phyloP scores from a whole-genome alignment of 1,284 basidiomycete genomes.

The Mycosarcoma mackinlayi region DNA sequence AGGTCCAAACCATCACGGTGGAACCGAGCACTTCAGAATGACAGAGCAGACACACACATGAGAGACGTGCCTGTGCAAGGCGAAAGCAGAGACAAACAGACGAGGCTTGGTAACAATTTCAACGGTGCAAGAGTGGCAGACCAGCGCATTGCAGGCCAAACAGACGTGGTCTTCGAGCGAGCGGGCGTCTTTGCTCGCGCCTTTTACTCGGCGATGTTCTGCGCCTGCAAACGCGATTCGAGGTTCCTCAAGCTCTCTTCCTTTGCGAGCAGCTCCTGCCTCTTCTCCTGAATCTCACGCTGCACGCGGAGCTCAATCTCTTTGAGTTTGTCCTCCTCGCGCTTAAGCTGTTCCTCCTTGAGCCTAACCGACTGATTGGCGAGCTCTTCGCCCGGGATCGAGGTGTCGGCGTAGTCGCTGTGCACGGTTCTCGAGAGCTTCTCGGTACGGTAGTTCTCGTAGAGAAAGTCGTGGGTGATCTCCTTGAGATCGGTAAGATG shows the following conservation, averaged over 20 bases:
- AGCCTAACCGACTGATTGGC: slow-evolving; percentile 95
- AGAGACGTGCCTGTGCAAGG: too few relatives aligned
- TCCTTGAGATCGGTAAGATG: slow-evolving; percentile 89
- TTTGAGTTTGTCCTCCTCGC: slow-evolving; percentile 83
- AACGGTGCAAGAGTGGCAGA: too few relatives aligned
- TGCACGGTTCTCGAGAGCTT: slow-evolving; percentile 93
- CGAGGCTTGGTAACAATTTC: too few relatives aligned
- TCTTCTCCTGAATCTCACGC: slow-evolving; percentile 97
- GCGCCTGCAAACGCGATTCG: slow-evolving; percentile 85
- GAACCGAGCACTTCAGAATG: too few relatives aligned
- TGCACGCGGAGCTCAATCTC: slow-evolving; percentile 99
- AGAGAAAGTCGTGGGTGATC: slow-evolving; percentile 90
- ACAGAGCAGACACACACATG: too few relatives aligned
- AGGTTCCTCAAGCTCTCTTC: slow-evolving; percentile 76
- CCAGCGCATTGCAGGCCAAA: too few relatives aligned
- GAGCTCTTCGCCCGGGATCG: slow-evolving; percentile 81
- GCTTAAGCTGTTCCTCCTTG: slow-evolving; percentile 97
- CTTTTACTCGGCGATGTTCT: slow-evolving; percentile 40
- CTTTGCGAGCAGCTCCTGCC: slow-evolving; percentile 82
- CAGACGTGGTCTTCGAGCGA: too few relatives aligned
- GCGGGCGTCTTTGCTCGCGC: too few relatives aligned
- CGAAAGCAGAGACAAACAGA: too few relatives aligned
- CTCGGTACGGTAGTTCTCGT: slow-evolving; percentile 97
- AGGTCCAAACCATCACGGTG: too few relatives aligned
- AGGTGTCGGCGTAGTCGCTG: slow-evolving; percentile 72